Base-by-base conservation (phyloP, 2,329 filamentous ascomycete species). In the Ascomycota sp. region DNA sequence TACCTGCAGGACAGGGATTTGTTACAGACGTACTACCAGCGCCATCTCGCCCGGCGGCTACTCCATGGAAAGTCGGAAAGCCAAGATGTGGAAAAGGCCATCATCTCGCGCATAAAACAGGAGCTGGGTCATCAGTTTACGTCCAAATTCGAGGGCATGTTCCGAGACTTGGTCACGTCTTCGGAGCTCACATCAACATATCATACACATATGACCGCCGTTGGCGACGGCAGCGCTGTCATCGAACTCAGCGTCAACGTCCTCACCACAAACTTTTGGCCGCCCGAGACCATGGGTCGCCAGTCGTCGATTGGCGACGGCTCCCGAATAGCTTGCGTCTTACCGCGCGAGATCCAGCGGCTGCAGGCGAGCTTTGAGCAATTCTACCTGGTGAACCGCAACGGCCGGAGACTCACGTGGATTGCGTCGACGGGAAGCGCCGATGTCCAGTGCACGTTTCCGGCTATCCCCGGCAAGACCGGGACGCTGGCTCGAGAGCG, bases 1-100 rank as follows among this genome's bases (percentile, higher is more conserved):
- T 94, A 92, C 41, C 68, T 98, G 23, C 70, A 75, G 32, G 86
- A 95, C 44, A 89, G 86, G 53, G 89, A 98, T 47, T 63, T 92
- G 40, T 94, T 98, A 44, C 86, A 98, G 56, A 72, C 79, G 4
- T 98, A 98, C 52, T 95, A 98, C 59, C 93, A 95, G 59, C 92
- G 92, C 48, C 89, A 98, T 53, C 65, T 98, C 17, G 86, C 81
- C 27, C 76, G 81, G 35, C 73, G 89, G 30, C 58, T 98, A 25
- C 61, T 98, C 12, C 80, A 89, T 55, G 80, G 76, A 46, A 91
- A 89, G 43, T 86, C 82, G 0, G 75, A 91, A 40, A 92, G 80
- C 46, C 75, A 81, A 38, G 86, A 94, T 43, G 81, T 83, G 1
- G 89, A 98, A 54, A 85, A 86, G 48, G 77, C 89, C 44, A 91